Evolutionary conservation across 495 filamentous ascomycete genomes (phyloP).

Genomic region (Xylaria bambusicola): DNA sequence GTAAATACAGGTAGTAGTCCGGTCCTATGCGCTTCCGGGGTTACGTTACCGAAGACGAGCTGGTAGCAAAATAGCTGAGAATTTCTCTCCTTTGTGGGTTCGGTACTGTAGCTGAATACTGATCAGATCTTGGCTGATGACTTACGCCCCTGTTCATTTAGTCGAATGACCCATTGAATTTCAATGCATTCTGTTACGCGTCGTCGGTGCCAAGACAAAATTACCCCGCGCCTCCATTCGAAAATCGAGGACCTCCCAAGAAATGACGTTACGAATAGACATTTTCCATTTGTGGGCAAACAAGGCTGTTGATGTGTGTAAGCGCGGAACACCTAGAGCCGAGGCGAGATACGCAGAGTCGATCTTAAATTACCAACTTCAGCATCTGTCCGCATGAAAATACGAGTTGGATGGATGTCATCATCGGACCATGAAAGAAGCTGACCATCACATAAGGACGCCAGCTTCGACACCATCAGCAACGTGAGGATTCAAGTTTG

Average conservation of each 20-base stretch:
- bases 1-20: too few species aligned
- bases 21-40: too few species aligned
- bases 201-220: not conserved
- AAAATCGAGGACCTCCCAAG: not conserved
- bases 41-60: too few species aligned
- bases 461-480: not conserved
- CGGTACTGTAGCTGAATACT: not conserved
- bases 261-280: not conserved
- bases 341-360: conserved; percentile 9
- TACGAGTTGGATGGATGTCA: not conserved
- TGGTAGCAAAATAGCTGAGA: too few species aligned
- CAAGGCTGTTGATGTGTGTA: not conserved
- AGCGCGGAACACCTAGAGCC: not conserved
- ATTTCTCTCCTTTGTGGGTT: too few species aligned
- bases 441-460: not conserved
- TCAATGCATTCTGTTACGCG: not conserved
- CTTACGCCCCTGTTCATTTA: not conserved
- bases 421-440: not conserved
- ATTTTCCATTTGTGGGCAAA: not conserved
- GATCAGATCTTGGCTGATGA: not conserved
- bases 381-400: not conserved
- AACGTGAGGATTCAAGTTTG: not conserved
- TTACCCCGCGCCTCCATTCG: not conserved
- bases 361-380: not conserved
- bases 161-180: not conserved